A percentile compares a stretch with the other conserved stretches of the same genome.
Evolutionary conservation across 208 protist species (phyloP).

Genomic region (Lotmaria passim): DNA sequence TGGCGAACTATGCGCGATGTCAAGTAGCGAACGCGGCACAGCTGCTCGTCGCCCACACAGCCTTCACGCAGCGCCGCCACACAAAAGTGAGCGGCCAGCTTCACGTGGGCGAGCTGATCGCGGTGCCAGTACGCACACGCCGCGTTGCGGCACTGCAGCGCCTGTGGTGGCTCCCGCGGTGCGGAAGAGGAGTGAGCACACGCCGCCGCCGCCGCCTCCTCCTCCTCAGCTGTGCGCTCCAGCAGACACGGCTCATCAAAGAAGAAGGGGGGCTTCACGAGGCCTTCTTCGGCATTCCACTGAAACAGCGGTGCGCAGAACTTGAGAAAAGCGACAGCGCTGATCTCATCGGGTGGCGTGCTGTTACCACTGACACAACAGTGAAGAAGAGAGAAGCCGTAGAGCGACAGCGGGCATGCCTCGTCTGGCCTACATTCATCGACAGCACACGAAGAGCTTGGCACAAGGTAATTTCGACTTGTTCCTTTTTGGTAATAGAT

Average conservation of each 20-base stretch:
- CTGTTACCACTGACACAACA: not conserved
- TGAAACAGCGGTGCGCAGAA: conserved; percentile 57
- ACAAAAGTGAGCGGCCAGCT: conserved; percentile 20
- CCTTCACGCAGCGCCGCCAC: conserved; percentile 1
- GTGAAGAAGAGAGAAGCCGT: conserved; percentile 12
- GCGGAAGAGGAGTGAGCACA: not conserved
- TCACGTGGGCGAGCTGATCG: conserved; percentile 61
- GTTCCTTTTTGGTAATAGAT: conserved; percentile 38
- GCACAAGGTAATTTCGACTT: not conserved
- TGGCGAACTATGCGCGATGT: conserved; percentile 12
- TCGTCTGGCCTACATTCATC: not conserved
- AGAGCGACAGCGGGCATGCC: conserved; percentile 18
- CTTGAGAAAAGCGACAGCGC: conserved; percentile 41
- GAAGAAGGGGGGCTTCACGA: conserved; percentile 38
- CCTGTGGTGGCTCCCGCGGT: not conserved
- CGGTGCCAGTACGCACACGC: conserved; percentile 74
- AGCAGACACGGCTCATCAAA: conserved; percentile 78
- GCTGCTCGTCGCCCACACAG: conserved; percentile 18
- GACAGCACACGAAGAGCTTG: not conserved
- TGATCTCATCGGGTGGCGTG: not conserved
- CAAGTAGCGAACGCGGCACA: conserved; percentile 36
- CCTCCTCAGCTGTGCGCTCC: conserved; percentile 28
- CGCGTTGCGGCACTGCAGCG: conserved; percentile 38
- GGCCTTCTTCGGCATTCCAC: conserved; percentile 23
- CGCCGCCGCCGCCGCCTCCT: not conserved